Base-by-base conservation (phyloP, 2,329 filamentous ascomycete species). In the Exophiala dermatitidis region DNA sequence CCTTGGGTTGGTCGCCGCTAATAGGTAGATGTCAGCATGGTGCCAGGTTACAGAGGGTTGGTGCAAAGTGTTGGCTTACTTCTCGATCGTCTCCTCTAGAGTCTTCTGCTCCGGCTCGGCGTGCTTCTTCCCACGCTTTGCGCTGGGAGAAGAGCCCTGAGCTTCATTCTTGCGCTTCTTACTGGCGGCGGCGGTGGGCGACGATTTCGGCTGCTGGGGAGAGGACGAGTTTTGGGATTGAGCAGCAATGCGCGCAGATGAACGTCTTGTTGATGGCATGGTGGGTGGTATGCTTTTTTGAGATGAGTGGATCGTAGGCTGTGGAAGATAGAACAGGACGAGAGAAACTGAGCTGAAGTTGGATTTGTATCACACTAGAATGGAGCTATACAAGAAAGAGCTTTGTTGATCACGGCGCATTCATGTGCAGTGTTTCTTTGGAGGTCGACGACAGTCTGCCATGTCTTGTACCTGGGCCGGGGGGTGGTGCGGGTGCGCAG, bases 171-270 rank as follows among this genome's bases (percentile, higher is more conserved):
- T 74, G 40, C 72, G 71, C 53, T 74, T 74, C 8, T 63, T 61
- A n/a, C 66, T 65, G 28, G 66, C 60, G 6, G 19, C 19, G 19
- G 19, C 19, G 19, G 19, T 19, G 19, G 64, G 64, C 31, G 60
- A 60, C 43, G 53, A 34, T 37, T 59, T 54, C n/a, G 47, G 36
- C 12, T 46, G 46, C n/a, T 56, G 45, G 2, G 58, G 48, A 26
- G 55, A 60, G 3, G 60, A 60, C 3, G 60, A 58, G 19, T 30
- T 46, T 46, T 59, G 58, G n/a, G 73, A 72, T 46, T 67, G 66
- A 5, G 71, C 71, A 3, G 72, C 71, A 55, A 71, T 65, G 32
- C 72, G 71, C 10, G 71, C 67, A 3, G 72, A 74, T 41, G 52
- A 51, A 33, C 61, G 60, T 47, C 58, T 48, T 46, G 48, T 50